Conservation (phyloP, 768 basidiomycete genomes). For the Pisolithus tinctorius region DNA sequence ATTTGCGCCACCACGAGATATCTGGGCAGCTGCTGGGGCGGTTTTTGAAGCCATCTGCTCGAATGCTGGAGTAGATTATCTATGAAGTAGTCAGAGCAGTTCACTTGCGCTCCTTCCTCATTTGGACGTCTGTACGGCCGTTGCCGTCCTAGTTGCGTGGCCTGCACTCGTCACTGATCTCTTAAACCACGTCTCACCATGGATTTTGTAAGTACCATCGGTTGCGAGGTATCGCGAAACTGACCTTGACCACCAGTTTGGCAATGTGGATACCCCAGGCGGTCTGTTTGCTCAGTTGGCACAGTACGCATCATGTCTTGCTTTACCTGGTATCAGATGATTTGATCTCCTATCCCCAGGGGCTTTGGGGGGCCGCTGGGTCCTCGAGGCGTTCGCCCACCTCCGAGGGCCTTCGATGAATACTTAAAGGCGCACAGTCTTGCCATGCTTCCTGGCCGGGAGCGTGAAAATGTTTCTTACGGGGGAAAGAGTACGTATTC, state of each 20-base stretch:
- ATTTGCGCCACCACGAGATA: slow-evolving; percentile 47
- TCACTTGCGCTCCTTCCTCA: slow-evolving; percentile 10
- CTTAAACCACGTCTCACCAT: slow-evolving; percentile 22
- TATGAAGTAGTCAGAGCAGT: background rate
- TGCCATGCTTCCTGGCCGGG: slow-evolving; percentile 82
- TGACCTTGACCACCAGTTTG: slow-evolving; percentile 27
- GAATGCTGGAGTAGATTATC: slow-evolving; percentile 5
- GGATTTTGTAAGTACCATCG: slow-evolving; percentile 30
- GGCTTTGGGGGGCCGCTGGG: slow-evolving; percentile 48
- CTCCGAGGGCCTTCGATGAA: slow-evolving; percentile 78
- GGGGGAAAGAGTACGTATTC: slow-evolving; percentile 88
- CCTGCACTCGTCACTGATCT: slow-evolving; percentile 9
- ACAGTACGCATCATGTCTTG: slow-evolving; percentile 34
- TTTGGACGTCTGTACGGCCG: slow-evolving; percentile 18
- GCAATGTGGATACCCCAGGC: slow-evolving; percentile 42
- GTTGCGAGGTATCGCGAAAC: background rate
- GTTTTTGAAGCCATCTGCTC: slow-evolving; percentile 24
- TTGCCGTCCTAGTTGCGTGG: slow-evolving; percentile 28
- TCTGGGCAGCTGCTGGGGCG: slow-evolving; percentile 21
- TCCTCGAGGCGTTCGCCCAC: slow-evolving; percentile 39
- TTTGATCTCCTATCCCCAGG: slow-evolving; percentile 27
- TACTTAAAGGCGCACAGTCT: slow-evolving; percentile 94
- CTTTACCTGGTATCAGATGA: slow-evolving; percentile 10
- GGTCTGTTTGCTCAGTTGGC: slow-evolving; percentile 63
- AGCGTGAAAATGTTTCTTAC: slow-evolving; percentile 88